These are phyloP conservation scores for Candida morakotiae DNA, from an alignment of 805 yeast species.

Conservation along the genomic window DNA sequence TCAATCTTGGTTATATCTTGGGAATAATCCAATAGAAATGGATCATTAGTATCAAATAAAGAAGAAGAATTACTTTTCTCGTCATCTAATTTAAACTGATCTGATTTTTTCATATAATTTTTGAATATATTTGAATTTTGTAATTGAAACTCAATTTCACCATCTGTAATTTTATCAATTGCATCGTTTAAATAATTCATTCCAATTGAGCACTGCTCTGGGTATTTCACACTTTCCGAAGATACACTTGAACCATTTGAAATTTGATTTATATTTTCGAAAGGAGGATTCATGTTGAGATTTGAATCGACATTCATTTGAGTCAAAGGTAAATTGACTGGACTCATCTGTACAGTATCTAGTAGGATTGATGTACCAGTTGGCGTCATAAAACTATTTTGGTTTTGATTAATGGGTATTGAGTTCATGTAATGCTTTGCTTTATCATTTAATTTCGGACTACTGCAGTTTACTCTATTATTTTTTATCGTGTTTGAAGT, in stretches of 20 bases:
- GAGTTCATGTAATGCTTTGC: not conserved
- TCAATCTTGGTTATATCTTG: slow-evolving; percentile 34
- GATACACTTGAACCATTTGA: not conserved
- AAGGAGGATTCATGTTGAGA: not conserved
- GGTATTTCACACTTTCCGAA: slow-evolving; percentile 2
- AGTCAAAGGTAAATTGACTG: not conserved
- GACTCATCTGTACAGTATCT: not conserved
- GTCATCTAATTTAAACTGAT: not conserved
- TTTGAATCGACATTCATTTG: not conserved
- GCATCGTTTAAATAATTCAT: slow-evolving; percentile 22
- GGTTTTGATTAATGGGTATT: not conserved
- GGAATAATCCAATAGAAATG: slow-evolving; percentile 24
- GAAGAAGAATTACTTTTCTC: not conserved
- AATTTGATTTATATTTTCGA: too few species aligned
- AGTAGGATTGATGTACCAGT: slow-evolving; percentile 11
- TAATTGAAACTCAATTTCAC: slow-evolving; percentile 18
- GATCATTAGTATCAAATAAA: slow-evolving; percentile 9
- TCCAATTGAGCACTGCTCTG: slow-evolving; percentile 15
- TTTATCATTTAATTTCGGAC: too few species aligned
- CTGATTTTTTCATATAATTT: slow-evolving; percentile 14
- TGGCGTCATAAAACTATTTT: slow-evolving; percentile 11
- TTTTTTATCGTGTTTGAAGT: not conserved
- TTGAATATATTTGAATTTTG: slow-evolving; percentile 25
- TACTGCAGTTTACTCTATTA: not conserved
- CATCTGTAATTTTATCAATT: slow-evolving; percentile 21